Base-by-base conservation (phyloP, 169 alveolate genomes). In the Plasmodium falciparum region DNA sequence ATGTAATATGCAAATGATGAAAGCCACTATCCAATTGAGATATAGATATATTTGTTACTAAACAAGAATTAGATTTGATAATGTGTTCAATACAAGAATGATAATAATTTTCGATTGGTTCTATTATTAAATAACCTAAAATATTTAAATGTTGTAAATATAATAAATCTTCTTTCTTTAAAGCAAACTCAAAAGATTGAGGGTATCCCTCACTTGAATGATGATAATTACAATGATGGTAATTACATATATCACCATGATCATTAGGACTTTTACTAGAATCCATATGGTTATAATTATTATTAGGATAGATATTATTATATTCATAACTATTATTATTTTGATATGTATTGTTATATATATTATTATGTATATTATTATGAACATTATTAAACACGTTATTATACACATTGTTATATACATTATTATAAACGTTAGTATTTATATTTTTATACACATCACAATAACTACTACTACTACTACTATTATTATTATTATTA, bases 91-190 rank as follows among this genome's bases (percentile, higher is more conserved):
- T 29, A 67, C 89, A 76, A 65, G 50, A 76, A 3, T 52, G 4
- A 43, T 76, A 76, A 58, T 76, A 76, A 50, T 54, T 65, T 76
- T 76, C 89, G 39, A 76, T n/a, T 13, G 89, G 89, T 15, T 76
- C 76, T 0, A 29, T 45, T 47, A 76, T 76, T 65, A 76, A 62
- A 47, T 67, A 76, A 33, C 89, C 89, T 65, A 76, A 47, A 4
- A 76, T 65, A 50, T 65, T 49, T 2, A 76, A 33, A 33, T 76
- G 66, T 17, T 76, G 74, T 47, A 76, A 65, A 47, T 63, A 76
- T 4, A 76, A 56, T 29, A 76, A 65, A 17, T 76, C 89, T 20
- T 76, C 52, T 43, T 39, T 67, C 11, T 62, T 65, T 22, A 76
- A 59, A 3, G 11, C 3, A 39, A 74, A 74, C 12, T 74, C 88